Evolutionary conservation across 768 basidiomycete genomes (phyloP).

Genomic region (Amanita thiersii): DNA sequence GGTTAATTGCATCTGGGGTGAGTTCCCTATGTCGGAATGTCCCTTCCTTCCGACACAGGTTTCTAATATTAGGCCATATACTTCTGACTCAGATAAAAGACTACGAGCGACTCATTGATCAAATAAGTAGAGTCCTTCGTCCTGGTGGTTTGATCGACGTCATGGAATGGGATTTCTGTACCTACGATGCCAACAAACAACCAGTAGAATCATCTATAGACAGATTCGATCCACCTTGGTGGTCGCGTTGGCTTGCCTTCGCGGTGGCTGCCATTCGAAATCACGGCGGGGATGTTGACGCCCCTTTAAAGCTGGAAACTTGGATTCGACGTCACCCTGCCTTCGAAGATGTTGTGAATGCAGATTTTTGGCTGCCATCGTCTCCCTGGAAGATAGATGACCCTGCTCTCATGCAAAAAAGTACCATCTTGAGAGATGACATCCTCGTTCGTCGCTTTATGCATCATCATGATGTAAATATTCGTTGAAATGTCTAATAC

Average conservation of each 20-base stretch:
- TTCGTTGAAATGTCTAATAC: neutral
- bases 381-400: slow-evolving; percentile 44
- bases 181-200: slow-evolving; percentile 45
- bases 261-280: slow-evolving; percentile 42
- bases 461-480: too few relatives aligned
- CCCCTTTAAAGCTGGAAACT: slow-evolving; percentile 42
- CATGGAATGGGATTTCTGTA: slow-evolving; percentile 60
- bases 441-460: slow-evolving; percentile 41
- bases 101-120: slow-evolving; percentile 54
- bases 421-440: slow-evolving; percentile 48
- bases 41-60: slow-evolving; percentile 1
- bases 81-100: slow-evolving; percentile 50
- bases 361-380: slow-evolving; percentile 57
- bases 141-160: slow-evolving; percentile 63
- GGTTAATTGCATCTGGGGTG: slow-evolving; percentile 68
- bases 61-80: slow-evolving; percentile 10
- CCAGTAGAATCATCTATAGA: slow-evolving; percentile 35
- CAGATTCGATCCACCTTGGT: slow-evolving; percentile 44
- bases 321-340: slow-evolving; percentile 48
- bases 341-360: slow-evolving; percentile 51
- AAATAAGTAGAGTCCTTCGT: slow-evolving; percentile 57
- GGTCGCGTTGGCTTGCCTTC: slow-evolving; percentile 54
- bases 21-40: slow-evolving; percentile 19
- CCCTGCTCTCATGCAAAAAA: slow-evolving; percentile 26
- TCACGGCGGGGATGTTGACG: slow-evolving; percentile 57